These are phyloP conservation scores for Darksidea phi DNA, from an alignment of 495 filamentous ascomycete genomes.

Conservation along the genomic window DNA sequence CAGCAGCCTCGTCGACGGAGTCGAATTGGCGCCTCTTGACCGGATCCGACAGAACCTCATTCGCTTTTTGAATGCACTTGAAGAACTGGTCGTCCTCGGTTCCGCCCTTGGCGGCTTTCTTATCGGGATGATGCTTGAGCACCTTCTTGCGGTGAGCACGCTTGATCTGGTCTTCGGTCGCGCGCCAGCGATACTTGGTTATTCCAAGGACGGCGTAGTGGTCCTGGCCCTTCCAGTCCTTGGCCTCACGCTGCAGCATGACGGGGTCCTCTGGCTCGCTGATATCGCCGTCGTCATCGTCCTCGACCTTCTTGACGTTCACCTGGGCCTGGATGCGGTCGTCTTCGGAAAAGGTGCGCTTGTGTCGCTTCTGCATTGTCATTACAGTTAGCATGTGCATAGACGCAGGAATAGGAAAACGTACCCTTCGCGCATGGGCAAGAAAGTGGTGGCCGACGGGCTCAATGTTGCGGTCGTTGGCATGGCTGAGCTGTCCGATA, in stretches of 20 bases:
- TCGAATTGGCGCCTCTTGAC: slow-evolving; percentile 93
- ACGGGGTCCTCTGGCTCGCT: slow-evolving; percentile 88
- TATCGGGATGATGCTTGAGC: slow-evolving; percentile 95
- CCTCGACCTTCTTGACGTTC: slow-evolving; percentile 92
- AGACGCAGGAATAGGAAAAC: slow-evolving; percentile 29
- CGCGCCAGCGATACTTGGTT: slow-evolving; percentile 83
- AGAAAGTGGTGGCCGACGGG: slow-evolving; percentile 97
- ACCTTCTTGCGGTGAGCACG: slow-evolving; percentile 99
- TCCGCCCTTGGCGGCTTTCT: slow-evolving; percentile 86
- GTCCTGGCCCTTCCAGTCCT: slow-evolving; percentile 99
- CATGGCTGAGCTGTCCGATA: slow-evolving; percentile 63
- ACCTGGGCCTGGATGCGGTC: slow-evolving; percentile 93
- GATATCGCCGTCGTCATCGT: slow-evolving; percentile 83
- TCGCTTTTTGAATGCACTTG: slow-evolving; percentile 99
- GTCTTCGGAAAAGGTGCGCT: slow-evolving; percentile 97
- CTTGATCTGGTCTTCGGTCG: slow-evolving; percentile 97
- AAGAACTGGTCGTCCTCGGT: slow-evolving; percentile 97
- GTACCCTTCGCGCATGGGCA: slow-evolving; percentile 88
- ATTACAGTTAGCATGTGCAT: slow-evolving; percentile 9
- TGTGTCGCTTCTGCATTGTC: slow-evolving; percentile 70
- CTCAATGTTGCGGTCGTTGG: slow-evolving; percentile 82
- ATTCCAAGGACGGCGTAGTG: slow-evolving; percentile 97
- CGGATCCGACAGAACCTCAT: slow-evolving; percentile 87
- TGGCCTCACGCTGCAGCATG: slow-evolving; percentile 88
- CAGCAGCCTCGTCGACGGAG: slow-evolving; percentile 89